Conservation (phyloP, 257 asterid genomes). For the Nicotiana paniculata region DNA sequence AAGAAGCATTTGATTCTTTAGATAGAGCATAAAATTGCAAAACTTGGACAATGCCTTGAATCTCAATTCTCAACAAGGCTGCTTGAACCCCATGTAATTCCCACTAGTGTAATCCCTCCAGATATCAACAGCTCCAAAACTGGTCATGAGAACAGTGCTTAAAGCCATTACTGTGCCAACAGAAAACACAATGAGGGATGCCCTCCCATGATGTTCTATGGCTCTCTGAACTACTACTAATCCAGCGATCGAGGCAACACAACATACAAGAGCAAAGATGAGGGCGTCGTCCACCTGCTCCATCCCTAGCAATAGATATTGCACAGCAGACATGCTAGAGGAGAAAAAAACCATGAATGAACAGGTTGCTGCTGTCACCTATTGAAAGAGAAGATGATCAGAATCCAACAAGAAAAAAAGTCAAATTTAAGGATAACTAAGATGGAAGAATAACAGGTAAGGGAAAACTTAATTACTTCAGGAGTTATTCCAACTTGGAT, state of each 20-base stretch:
- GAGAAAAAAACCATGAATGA: slow-evolving; percentile 92
- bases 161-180: slow-evolving; percentile 78
- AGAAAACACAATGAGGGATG: slow-evolving; percentile 79
- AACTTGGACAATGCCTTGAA: not conserved
- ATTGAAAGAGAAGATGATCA: not conserved
- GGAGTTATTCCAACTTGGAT: slow-evolving; percentile 75
- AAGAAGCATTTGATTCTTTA: not conserved
- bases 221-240: slow-evolving; percentile 56
- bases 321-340: slow-evolving; percentile 81
- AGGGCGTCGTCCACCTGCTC: slow-evolving; percentile 43
- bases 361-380: slow-evolving; percentile 89
- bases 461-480: slow-evolving; percentile 38
- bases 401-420: not conserved
- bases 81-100: slow-evolving; percentile 71
- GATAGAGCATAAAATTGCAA: not conserved
- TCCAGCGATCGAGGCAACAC: slow-evolving; percentile 52
- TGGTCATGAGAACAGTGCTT: slow-evolving; percentile 70
- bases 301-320: slow-evolving; percentile 72
- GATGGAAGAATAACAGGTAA: not conserved
- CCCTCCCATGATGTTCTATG: slow-evolving; percentile 55
- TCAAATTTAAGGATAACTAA: not conserved
- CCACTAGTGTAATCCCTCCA: slow-evolving; percentile 67
- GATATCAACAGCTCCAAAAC: slow-evolving; percentile 63
- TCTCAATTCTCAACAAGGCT: slow-evolving; percentile 42
- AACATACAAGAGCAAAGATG: slow-evolving; percentile 49